phyloP scores from a whole-genome alignment of 495 filamentous ascomycete genomes.

The Podospora pseudocomata region DNA sequence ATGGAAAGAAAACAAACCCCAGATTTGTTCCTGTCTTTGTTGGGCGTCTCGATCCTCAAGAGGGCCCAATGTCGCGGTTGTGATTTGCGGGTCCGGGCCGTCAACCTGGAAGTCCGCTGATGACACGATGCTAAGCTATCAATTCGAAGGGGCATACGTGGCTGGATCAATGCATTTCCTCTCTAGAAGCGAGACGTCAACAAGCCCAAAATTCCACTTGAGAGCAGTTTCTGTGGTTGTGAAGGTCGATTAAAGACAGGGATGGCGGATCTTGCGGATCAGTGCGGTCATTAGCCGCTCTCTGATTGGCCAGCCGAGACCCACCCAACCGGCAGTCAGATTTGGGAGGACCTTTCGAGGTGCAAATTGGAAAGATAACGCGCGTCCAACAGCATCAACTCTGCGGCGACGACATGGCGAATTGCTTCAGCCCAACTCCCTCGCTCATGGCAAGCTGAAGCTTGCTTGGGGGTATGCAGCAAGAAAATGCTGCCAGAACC shows the following conservation, averaged over 20 bases:
- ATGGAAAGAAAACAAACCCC: not conserved
- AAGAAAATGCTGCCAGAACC: constrained; percentile 48
- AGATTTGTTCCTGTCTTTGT: not conserved
- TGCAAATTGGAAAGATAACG: not conserved
- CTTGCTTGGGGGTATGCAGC: not conserved
- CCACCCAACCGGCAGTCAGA: not conserved
- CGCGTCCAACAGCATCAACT: not conserved
- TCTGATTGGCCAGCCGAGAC: not conserved
- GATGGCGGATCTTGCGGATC: not conserved
- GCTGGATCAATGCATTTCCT: no score
- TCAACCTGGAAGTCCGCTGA: no score
- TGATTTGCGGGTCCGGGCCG: no score
- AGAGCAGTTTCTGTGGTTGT: no score
- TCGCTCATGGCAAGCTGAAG: not conserved
- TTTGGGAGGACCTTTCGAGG: not conserved
- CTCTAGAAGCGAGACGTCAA: no score
- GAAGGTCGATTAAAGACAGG: not conserved
- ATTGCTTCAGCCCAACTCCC: not conserved
- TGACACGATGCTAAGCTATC: no score
- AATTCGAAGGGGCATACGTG: no score
- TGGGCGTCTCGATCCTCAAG: not conserved
- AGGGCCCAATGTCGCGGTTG: not conserved
- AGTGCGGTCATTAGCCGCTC: not conserved
- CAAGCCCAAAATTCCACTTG: no score
- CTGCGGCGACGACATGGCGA: not conserved